phyloP scores from a whole-genome alignment of 2,329 filamentous ascomycete species.

The Ophiostoma ulmi region DNA sequence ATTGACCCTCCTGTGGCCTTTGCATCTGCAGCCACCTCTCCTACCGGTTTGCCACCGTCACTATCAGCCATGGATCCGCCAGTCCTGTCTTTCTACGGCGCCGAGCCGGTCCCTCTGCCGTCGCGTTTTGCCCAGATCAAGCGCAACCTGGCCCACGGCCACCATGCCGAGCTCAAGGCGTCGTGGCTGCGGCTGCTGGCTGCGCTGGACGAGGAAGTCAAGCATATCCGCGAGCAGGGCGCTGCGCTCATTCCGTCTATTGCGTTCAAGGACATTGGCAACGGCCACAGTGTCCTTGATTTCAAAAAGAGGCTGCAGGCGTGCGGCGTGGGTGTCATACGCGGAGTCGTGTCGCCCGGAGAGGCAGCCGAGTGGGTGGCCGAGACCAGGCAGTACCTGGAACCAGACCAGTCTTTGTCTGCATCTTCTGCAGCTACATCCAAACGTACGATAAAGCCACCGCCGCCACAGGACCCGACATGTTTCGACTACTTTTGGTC shows the following conservation, averaged over 20 bases:
- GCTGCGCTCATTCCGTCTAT: constrained; percentile 52
- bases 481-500: constrained; percentile 74
- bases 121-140: constrained; percentile 55
- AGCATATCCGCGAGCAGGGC: constrained; percentile 38
- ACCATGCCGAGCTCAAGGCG: constrained; percentile 50
- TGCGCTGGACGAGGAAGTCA: constrained; percentile 47
- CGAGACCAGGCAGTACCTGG: constrained; percentile 55
- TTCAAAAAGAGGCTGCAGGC: constrained; percentile 56
- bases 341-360: constrained; percentile 55
- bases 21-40: neutral
- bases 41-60: neutral
- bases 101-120: constrained; percentile 54
- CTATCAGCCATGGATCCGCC: constrained; percentile 43
- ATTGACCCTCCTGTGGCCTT: neutral
- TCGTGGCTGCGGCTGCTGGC: constrained; percentile 52
- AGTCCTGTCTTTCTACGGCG: constrained; percentile 53
- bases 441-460: constrained; percentile 42
- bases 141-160: constrained; percentile 48
- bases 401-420: constrained; percentile 38
- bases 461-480: constrained; percentile 57
- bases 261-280: constrained; percentile 48
- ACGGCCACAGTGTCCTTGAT: constrained; percentile 44
- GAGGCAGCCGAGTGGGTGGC: constrained; percentile 56
- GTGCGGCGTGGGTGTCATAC: constrained; percentile 60
- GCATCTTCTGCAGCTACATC: constrained; percentile 26